A percentile compares a stretch with the other conserved stretches of the same genome.
Conservation (phyloP, 148 eudicot genomes). For the Polygonum aviculare region DNA sequence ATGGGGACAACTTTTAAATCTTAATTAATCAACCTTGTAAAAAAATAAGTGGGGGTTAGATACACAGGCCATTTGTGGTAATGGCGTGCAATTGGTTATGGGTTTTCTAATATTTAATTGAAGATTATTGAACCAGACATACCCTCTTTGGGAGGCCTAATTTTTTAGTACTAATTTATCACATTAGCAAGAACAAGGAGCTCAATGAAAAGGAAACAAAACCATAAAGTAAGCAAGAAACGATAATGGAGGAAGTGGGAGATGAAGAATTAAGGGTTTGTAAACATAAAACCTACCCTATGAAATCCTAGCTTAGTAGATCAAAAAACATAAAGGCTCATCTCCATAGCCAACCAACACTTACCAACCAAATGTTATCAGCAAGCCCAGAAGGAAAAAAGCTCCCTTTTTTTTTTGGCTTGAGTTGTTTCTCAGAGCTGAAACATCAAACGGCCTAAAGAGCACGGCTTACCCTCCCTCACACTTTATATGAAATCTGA, state of each 20-base stretch:
- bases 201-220: not conserved
- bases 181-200: not conserved
- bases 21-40: not conserved
- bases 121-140: not conserved
- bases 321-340: not conserved
- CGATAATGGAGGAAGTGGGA: not conserved
- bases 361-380: not conserved
- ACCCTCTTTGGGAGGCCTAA: not conserved
- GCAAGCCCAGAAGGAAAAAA: not conserved
- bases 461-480: not conserved
- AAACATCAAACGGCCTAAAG: not conserved
- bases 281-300: not conserved
- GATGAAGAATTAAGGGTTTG: not conserved
- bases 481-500: not conserved
- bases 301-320: not conserved
- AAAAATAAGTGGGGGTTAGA: not conserved
- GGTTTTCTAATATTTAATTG: not conserved
- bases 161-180: not conserved
- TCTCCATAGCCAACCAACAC: not conserved
- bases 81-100: constrained; percentile 2
- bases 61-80: not conserved
- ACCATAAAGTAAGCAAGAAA: not conserved
- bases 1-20: not conserved
- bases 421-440: not conserved
- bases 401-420: not conserved